Evolutionary conservation across 495 filamentous ascomycete genomes (phyloP), one percentile per base, ranked within the genome.

Genomic region (Aspergillus bridgeri): DNA sequence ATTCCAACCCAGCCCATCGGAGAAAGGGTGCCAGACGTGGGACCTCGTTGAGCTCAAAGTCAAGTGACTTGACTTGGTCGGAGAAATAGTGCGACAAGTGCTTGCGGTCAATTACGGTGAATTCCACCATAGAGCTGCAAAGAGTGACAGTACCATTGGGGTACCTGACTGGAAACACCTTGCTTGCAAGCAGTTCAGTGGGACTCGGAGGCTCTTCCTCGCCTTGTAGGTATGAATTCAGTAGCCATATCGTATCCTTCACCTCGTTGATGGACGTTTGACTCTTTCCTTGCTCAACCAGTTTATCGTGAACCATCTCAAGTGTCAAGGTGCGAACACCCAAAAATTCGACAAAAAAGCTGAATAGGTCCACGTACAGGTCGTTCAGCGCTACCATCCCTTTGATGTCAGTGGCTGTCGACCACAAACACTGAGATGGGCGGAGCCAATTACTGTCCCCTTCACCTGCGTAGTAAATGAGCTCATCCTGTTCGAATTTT

Each of bases 341-440:
- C 11, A 79, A 49, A 3, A 60, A 53, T 18, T 69, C 58, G 11
- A 75, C 58, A 49, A 79, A 79, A 29, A 79, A 70, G 19, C 53
- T 60, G 25, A 63, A 59, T 20, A 77, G 49, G 27, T 69, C 60
- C 20, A 48, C 63, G 57, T 79, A 79, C 19, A 65, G 46, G 18
- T 59, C 61, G 44, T 67, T 68, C 8, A 79, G 56, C 18, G 65
- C 59, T 5, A 69, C 48, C 61, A 58, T 74, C 3, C 70, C 73
- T n/a, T 61, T 50, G 44, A 79, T 70, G 22, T 66, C 47, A 6
- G 74, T 64, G 6, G 67, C 57, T 29, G 60, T 64, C 5, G 74
- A 75, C 75, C 74, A 79, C 24, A 79, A 53, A 56, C 74, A 78
- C 45, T 70, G 51, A 1, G 67, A 68, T 9, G 61, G 43, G 13